Percentiles rank a stretch among this genome's conserved stretches.
These are phyloP conservation scores for Colletotrichum tropicale DNA, from an alignment of 2,329 filamentous ascomycete genomes.

Conservation along the genomic window DNA sequence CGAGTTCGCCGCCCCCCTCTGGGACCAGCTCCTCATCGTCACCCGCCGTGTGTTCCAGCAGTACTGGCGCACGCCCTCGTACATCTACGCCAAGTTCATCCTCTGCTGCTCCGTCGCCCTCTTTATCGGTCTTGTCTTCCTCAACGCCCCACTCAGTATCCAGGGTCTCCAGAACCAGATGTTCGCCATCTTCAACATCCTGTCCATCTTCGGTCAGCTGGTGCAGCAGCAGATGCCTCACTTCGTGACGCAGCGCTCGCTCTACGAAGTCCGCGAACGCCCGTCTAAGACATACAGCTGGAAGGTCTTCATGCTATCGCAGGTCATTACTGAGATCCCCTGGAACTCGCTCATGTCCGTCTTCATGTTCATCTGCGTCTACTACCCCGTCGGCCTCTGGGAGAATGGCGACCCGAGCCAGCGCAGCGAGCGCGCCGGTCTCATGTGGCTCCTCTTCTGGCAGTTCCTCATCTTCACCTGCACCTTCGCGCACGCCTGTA, in stretches of 20 bases:
- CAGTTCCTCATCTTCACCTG: slow-evolving; percentile 70
- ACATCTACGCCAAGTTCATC: slow-evolving; percentile 73
- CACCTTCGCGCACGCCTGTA: slow-evolving; percentile 69
- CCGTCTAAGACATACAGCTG: slow-evolving; percentile 70
- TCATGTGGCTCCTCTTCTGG: slow-evolving; percentile 68
- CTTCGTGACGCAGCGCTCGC: slow-evolving; percentile 67
- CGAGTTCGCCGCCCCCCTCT: slow-evolving; percentile 68
- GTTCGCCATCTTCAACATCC: slow-evolving; percentile 69
- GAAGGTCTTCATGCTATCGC: slow-evolving; percentile 68
- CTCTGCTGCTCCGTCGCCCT: slow-evolving; percentile 51
- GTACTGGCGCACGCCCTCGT: slow-evolving; percentile 78
- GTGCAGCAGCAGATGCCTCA: slow-evolving; percentile 69
- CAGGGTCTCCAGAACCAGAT: slow-evolving; percentile 70
- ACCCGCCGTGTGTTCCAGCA: slow-evolving; percentile 71
- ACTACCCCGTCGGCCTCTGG: slow-evolving; percentile 71
- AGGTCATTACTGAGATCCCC: slow-evolving; percentile 70
- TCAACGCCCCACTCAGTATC: slow-evolving; percentile 57
- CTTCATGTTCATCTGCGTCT: slow-evolving; percentile 69
- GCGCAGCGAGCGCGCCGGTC: slow-evolving; percentile 54
- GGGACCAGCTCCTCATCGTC: slow-evolving; percentile 50
- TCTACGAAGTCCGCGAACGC: slow-evolving; percentile 71
- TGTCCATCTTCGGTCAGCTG: slow-evolving; percentile 67
- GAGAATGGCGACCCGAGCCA: slow-evolving; percentile 58
- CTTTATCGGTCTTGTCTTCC: slow-evolving; percentile 71
- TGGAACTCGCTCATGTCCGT: slow-evolving; percentile 67